Base-by-base conservation (phyloP, 2,329 filamentous ascomycete species). In the Tolypocladium ovalisporum region DNA sequence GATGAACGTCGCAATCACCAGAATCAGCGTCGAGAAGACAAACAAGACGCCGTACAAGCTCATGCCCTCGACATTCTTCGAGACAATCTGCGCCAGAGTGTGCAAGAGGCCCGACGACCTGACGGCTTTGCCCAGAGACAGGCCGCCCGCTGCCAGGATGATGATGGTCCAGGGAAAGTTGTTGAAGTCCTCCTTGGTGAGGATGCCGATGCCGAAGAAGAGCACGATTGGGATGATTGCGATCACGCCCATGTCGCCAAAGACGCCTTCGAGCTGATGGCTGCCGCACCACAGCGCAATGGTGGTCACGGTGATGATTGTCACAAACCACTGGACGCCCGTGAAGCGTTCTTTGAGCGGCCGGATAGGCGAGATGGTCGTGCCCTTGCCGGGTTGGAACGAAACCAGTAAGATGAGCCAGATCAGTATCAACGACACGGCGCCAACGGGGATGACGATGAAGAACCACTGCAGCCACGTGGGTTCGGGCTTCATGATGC, bases 121-220 rank as follows among this genome's bases (percentile, higher is more conserved):
- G 58, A 99, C 94, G 0, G 93, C 89, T 71, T 96, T 97, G 57
- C 94, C 94, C 0, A 99, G 84, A 1, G 91, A 91, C 37, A 99
- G 76, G 9, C 94, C 94, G 52, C 94, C 94, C 0, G 94, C 93
- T 0, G 94, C 94, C 24, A 99, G 86, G 67, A 99, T 97, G 73
- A 99, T 97, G 73, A 99, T 99, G 24, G 95, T 99, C 94, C 94
- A 99, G 42, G 97, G 87, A 73, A 99, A 99, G 73, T 99, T 99
- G 78, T 99, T 99, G 71, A 99, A 99, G 74, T 99, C 94, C 73
- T 97, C 94, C 74, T 97, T 99, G 54, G 92, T 97, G 36, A 99
- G 79, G 63, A 97, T 93, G 13, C 94, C 94, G 2, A 91, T 92
- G 56, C 94, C 94, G 66, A 99, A 99, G 80, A 99, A 99, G 47